Evolutionary conservation across 768 basidiomycete species (phyloP).

Genomic region (Paxillus ammoniavirescens): DNA sequence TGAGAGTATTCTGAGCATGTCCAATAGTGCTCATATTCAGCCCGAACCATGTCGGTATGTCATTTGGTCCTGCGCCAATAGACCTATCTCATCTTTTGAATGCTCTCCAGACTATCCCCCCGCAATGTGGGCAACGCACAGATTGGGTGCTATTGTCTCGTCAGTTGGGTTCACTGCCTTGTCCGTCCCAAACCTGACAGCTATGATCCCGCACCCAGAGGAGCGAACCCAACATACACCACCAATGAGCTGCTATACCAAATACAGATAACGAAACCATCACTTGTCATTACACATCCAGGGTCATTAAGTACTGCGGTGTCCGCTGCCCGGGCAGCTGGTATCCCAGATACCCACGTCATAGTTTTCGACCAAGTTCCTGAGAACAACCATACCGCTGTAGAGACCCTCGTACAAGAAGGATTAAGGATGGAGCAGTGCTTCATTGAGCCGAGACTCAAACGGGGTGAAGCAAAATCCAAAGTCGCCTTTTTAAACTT

Average conservation of each 20-base stretch:
- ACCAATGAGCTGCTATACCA: constrained; percentile 32
- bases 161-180: constrained; percentile 26
- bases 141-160: constrained; percentile 59
- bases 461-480: constrained; percentile 56
- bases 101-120: constrained; percentile 48
- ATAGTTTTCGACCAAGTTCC: constrained; percentile 23
- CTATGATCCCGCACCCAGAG: constrained; percentile 12
- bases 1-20: constrained; percentile 4
- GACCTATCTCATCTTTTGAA: not conserved
- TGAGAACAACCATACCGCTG: constrained; percentile 20
- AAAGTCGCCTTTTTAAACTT: constrained; percentile 68
- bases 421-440: constrained; percentile 31
- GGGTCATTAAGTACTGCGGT: constrained; percentile 26
- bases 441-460: constrained; percentile 47
- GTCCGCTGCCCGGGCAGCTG: constrained; percentile 28
- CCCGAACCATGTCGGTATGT: constrained; percentile 59
- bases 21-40: constrained; percentile 58
- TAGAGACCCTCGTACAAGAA: constrained; percentile 52
- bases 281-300: constrained; percentile 32
- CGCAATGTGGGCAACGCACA: constrained; percentile 59
- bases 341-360: constrained; percentile 30
- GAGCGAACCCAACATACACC: constrained; percentile 37
- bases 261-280: constrained; percentile 23
- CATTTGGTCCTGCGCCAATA: not conserved
- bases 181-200: not conserved